Conservation (phyloP, 371 early-diverging fungal genomes). For the Mortierella sp. region DNA sequence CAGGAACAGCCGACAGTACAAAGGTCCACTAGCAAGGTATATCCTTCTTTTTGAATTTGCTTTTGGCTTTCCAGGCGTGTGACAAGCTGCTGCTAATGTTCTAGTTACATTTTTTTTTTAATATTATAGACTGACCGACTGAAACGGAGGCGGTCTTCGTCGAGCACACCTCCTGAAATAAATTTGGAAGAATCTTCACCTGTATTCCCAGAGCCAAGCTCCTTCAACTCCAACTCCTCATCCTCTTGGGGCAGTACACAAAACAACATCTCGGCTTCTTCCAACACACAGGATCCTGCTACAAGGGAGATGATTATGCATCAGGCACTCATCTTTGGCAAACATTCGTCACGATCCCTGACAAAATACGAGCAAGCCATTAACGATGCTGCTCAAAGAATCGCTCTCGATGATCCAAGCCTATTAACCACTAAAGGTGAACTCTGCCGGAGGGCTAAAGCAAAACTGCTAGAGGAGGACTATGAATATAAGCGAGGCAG, state of each 20-base stretch:
- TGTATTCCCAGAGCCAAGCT: constrained; percentile 33
- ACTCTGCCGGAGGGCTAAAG: constrained; percentile 68
- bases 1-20: constrained; percentile 24
- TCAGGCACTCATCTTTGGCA: constrained; percentile 72
- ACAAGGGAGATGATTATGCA: constrained; percentile 61
- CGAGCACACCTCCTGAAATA: constrained; percentile 21
- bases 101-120: too few species aligned
- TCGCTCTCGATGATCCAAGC: constrained; percentile 65
- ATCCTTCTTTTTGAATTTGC: background rate
- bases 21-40: constrained; percentile 34
- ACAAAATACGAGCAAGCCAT: constrained; percentile 72
- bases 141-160: constrained; percentile 44
- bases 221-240: constrained; percentile 37
- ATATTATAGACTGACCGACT: constrained; percentile 1
- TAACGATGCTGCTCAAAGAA: constrained; percentile 63
- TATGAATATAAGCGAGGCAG: constrained; percentile 72
- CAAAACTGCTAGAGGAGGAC: constrained; percentile 64
- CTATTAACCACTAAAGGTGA: constrained; percentile 64
- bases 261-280: constrained; percentile 7
- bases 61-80: background rate
- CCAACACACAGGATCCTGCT: constrained; percentile 21
- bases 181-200: constrained; percentile 26
- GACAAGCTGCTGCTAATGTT: background rate
- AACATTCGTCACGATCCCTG: constrained; percentile 59
- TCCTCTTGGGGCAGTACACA: constrained; percentile 43